Conservation (phyloP, 129 eudicot genomes). For the Chrysanthemum lavandulifolium region DNA sequence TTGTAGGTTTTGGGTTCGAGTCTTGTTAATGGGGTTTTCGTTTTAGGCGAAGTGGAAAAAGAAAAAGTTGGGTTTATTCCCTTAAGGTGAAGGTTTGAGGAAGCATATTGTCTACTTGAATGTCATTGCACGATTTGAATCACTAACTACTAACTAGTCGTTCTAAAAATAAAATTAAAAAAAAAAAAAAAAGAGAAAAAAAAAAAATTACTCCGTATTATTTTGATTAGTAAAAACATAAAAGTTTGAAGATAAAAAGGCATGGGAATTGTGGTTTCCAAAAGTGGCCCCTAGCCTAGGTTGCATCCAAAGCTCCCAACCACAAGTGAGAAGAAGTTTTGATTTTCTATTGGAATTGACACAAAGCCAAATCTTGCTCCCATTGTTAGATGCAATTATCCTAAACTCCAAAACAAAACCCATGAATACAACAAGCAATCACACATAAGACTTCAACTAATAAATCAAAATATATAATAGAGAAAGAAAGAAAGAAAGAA, state of each 20-base stretch:
- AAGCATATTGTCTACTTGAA: too few species aligned
- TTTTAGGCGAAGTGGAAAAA: too few species aligned
- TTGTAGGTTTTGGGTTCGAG: too few species aligned
- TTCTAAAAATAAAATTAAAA: too few species aligned
- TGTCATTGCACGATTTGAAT: too few species aligned
- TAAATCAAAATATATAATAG: conserved; percentile 17
- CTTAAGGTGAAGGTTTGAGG: too few species aligned
- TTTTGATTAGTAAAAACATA: too few species aligned
- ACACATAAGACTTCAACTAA: conserved; percentile 37
- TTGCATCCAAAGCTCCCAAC: conserved; percentile 47
- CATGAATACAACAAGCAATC: conserved; percentile 34
- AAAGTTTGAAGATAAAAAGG: background rate
- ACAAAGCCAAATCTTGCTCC: conserved; percentile 46
- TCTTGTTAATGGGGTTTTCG: too few species aligned
- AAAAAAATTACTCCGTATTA: too few species aligned
- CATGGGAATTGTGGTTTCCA: conserved; percentile 29
- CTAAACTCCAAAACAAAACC: conserved; percentile 46
- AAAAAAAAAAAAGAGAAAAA: too few species aligned
- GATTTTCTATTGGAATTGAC: conserved; percentile 39
- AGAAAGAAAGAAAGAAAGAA: conserved; percentile 31
- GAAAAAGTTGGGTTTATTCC: too few species aligned
- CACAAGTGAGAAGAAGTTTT: conserved; percentile 35
- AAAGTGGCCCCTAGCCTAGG: conserved; percentile 52
- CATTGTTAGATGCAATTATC: conserved; percentile 49
- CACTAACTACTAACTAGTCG: too few species aligned